phyloP scores from a whole-genome alignment of 306 rosid species.

The Senna siamea region DNA sequence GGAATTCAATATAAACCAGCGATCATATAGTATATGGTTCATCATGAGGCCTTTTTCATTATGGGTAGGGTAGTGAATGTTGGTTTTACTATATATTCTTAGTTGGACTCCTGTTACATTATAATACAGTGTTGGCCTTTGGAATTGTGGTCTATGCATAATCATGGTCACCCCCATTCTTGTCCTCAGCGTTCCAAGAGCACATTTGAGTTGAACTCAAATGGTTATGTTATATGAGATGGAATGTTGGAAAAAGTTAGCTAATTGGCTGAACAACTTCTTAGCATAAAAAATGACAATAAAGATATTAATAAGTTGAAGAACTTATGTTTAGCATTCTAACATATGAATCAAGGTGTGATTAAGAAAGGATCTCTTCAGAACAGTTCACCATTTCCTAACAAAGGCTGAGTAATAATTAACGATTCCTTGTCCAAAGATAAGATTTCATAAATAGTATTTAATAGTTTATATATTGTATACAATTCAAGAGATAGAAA shows the following conservation, averaged over 20 bases:
- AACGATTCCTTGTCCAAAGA: background rate
- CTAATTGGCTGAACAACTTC: too few species aligned
- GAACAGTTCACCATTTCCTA: too few species aligned
- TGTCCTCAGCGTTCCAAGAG: too few species aligned
- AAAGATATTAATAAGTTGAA: too few species aligned
- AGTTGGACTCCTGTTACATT: background rate
- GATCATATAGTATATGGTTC: too few species aligned
- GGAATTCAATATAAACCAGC: background rate
- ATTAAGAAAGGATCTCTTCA: too few species aligned
- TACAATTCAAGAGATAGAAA: background rate
- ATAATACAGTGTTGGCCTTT: background rate
- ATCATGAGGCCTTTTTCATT: background rate
- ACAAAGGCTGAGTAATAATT: background rate
- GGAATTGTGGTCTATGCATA: slow-evolving; percentile 14
- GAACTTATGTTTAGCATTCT: background rate
- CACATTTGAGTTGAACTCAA: background rate
- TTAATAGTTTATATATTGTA: too few species aligned
- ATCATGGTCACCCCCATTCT: slow-evolving; percentile 1
- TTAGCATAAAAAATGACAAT: too few species aligned
- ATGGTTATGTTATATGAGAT: background rate
- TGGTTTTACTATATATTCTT: background rate
- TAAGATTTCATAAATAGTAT: background rate
- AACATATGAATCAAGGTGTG: too few species aligned
- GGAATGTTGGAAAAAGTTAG: background rate
- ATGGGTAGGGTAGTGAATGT: background rate